Evolutionary conservation across 2,329 filamentous ascomycete species (phyloP), one percentile per base, ranked within the genome.

Genomic region (Epichloe sylvatica): DNA sequence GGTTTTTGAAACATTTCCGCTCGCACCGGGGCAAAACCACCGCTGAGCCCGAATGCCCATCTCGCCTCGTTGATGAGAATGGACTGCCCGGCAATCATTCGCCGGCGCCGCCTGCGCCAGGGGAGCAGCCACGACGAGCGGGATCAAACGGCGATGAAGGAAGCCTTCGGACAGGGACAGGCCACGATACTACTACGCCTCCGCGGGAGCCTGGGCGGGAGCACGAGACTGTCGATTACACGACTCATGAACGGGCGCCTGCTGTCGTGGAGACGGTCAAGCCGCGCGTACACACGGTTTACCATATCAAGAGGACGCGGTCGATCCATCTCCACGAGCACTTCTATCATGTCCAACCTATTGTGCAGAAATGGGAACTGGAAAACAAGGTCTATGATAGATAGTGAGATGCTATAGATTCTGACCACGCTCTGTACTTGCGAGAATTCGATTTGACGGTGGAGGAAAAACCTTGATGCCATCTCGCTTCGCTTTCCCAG

Each of bases 241-340:
- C 48, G 3, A 41, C 36, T 3, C 48, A 50, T 37, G 6, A 37
- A 3, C 42, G 48, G 33, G 5, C 38, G n/a, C 43, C 50, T 13
- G 50, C 49, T 17, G 30, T 52, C 3, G 34, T 49, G 19, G 47
- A 52, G 34, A 17, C 11, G 23, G 12, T 49, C 4, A 9, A 37
- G 7, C 47, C 17, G 19, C 50, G 41, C 12, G 47, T 46, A 1
- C 50, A 52, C 21, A 52, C 47, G 2, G 45, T 52, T 5, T 52
- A 49, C 19, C 6, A 47, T 9, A 43, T 40, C 4, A 37, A 7
- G 21, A 43, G 37, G 12, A 49, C 47, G 5, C 42, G 47, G 2
- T 52, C 50, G 9, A 47, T 47, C n/a, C 50, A 52, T 39, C 25
- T 39, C 1, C 50, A 52, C 25, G 47, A 52, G 17, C 50, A 52